phyloP scores from a whole-genome alignment of 371 early-diverging fungal species.

The Basidiobolus meristosporus region DNA sequence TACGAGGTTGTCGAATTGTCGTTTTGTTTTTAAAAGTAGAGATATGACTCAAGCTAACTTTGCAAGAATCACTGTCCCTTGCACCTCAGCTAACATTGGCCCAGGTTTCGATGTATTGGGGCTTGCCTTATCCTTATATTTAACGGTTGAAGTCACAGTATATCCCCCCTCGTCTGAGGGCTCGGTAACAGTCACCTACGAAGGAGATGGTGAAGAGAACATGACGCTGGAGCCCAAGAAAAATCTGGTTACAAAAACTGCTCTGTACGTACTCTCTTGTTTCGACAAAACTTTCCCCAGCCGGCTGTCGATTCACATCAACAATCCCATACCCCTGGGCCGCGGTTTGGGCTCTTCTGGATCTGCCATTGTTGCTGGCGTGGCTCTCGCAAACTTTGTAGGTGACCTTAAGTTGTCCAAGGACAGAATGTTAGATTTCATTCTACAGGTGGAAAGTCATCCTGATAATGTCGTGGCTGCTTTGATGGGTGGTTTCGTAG shows the following conservation, averaged over 20 bases:
- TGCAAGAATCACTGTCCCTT: constrained; percentile 36
- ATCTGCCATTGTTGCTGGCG: constrained; percentile 90
- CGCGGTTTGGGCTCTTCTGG: constrained; percentile 92
- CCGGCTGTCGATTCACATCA: constrained; percentile 36
- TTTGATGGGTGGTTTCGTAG: constrained; percentile 83
- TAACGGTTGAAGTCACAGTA: constrained; percentile 39
- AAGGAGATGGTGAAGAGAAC: constrained; percentile 52
- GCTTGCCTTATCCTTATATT: constrained; percentile 64
- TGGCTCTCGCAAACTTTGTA: constrained; percentile 58
- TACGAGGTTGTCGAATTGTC: no score
- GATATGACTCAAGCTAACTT: no score
- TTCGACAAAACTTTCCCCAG: constrained; percentile 29
- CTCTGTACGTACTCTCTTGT: constrained; percentile 60
- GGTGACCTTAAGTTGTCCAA: constrained; percentile 39
- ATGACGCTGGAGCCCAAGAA: constrained; percentile 53
- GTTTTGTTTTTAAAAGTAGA: no score
- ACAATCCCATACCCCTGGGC: constrained; percentile 85
- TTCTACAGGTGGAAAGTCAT: constrained; percentile 80
- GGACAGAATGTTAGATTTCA: constrained; percentile 69
- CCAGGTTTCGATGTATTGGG: constrained; percentile 94
- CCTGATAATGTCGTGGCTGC: constrained; percentile 93
- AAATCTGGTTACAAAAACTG: constrained; percentile 82
- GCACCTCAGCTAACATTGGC: constrained; percentile 90
- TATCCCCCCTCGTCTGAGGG: constrained; percentile 6
- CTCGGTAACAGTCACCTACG: constrained; percentile 39